A percentile compares a stretch with the other conserved stretches of the same genome.
These are phyloP conservation scores for Auricularia sp. DNA, from an alignment of 768 basidiomycete genomes.

Conservation along the genomic window DNA sequence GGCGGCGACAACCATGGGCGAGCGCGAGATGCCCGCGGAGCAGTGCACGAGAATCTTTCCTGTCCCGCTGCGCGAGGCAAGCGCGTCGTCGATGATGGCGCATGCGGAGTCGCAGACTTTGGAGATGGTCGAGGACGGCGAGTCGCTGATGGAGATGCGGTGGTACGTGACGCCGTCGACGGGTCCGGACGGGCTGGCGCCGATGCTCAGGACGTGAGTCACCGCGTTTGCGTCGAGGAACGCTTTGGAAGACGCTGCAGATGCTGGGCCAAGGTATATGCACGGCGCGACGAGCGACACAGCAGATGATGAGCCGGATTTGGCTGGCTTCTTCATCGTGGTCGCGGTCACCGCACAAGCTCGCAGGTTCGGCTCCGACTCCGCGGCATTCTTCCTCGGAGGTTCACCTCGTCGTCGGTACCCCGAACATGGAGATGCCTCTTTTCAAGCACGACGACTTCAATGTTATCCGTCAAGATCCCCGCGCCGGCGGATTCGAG, in stretches of 20 bases:
- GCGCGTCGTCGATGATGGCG: constrained; percentile 21
- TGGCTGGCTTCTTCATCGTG: too few species aligned
- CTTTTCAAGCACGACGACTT: too few species aligned
- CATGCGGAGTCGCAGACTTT: constrained; percentile 20
- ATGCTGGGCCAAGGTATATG: constrained; percentile 34
- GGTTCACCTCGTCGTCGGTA: too few species aligned
- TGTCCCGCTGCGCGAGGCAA: constrained; percentile 11
- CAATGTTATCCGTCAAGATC: too few species aligned
- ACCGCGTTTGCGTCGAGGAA: constrained; percentile 28
- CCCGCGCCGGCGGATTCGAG: too few species aligned
- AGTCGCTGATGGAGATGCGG: constrained; percentile 31
- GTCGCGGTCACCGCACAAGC: too few species aligned
- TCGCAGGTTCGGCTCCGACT: too few species aligned
- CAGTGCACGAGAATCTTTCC: constrained; percentile 37
- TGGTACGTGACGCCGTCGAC: constrained; percentile 27
- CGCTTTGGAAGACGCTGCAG: constrained; percentile 26
- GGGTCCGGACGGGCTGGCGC: constrained; percentile 21
- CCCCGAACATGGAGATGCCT: too few species aligned
- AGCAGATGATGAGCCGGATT: too few species aligned
- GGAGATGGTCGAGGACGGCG: constrained; percentile 20
- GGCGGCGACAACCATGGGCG: constrained; percentile 31
- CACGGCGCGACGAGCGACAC: constrained; percentile 9
- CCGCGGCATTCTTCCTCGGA: too few species aligned
- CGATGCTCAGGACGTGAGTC: constrained; percentile 34
- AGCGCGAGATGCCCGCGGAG: constrained; percentile 36